Evolutionary conservation across 345 rosid genomes (phyloP).

Genomic region (Gossypium stocksii): DNA sequence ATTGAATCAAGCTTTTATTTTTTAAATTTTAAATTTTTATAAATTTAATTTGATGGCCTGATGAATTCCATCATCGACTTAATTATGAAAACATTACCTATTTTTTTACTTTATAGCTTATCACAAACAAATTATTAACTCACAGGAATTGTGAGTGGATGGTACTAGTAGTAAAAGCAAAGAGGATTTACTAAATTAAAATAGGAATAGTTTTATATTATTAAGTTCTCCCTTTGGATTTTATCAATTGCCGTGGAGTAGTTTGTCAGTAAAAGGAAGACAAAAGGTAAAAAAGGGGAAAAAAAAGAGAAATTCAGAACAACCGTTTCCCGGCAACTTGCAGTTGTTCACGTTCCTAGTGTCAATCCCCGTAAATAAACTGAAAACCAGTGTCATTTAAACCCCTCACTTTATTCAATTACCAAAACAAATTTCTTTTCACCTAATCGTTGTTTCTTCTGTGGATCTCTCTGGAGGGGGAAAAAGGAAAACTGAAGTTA

Average conservation of each 20-base stretch:
- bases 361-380: conserved; percentile 11
- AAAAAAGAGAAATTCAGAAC: not conserved
- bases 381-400: not conserved
- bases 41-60: too few species aligned
- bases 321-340: conserved; percentile 8
- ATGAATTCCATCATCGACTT: too few species aligned
- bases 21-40: too few species aligned
- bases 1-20: too few species aligned
- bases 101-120: too few species aligned
- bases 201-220: not conserved
- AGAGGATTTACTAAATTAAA: not conserved
- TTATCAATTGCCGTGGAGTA: not conserved
- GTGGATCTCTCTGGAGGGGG: not conserved
- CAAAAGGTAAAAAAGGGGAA: too few species aligned
- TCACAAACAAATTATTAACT: too few species aligned
- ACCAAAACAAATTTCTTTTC: not conserved
- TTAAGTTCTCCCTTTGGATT: not conserved
- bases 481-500: conserved; percentile 12
- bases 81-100: too few species aligned
- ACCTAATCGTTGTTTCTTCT: not conserved
- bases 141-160: too few species aligned
- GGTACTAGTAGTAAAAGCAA: not conserved
- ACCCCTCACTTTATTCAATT: not conserved
- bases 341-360: conserved; percentile 11
- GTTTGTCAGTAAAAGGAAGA: not conserved